These are phyloP conservation scores for Backusella macrospora DNA, from an alignment of 192 early-diverging fungal species.

Conservation along the genomic window DNA sequence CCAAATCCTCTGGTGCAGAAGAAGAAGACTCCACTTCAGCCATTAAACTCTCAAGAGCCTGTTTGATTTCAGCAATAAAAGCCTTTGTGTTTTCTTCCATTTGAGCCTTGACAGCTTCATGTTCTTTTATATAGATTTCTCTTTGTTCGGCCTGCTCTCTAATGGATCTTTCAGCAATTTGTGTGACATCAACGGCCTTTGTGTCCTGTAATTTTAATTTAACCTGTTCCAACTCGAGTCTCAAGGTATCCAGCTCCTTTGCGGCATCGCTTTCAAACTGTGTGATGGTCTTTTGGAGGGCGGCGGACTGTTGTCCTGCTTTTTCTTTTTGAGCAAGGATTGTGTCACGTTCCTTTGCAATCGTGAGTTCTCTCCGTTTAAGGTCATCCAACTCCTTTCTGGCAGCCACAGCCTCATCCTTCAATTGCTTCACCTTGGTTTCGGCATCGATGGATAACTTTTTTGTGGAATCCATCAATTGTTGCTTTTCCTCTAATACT, in stretches of 20 bases:
- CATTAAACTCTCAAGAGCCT: neutral
- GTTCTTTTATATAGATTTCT: neutral
- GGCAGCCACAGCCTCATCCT: conserved; percentile 3
- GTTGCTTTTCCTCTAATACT: neutral
- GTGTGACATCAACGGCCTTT: neutral
- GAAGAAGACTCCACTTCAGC: neutral
- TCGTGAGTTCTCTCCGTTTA: neutral
- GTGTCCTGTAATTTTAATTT: conserved; percentile 1
- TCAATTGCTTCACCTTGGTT: conserved; percentile 41
- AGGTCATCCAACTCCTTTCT: conserved; percentile 17
- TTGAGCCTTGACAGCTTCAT: conserved; percentile 10
- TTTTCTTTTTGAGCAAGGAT: conserved; percentile 3
- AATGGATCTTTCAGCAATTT: neutral
- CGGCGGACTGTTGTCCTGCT: neutral
- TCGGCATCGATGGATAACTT: conserved; percentile 33
- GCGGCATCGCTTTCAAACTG: neutral
- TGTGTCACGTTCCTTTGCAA: conserved; percentile 18
- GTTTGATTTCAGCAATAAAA: neutral
- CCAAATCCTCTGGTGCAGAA: neutral
- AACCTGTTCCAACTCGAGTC: neutral
- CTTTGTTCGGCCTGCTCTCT: neutral
- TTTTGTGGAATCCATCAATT: conserved; percentile 4
- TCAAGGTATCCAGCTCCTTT: neutral
- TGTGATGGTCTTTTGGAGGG: conserved; percentile 4
- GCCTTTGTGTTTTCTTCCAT: neutral